These are phyloP conservation scores for Mitragyna speciosa DNA, from an alignment of 257 asterid genomes.

Conservation along the genomic window DNA sequence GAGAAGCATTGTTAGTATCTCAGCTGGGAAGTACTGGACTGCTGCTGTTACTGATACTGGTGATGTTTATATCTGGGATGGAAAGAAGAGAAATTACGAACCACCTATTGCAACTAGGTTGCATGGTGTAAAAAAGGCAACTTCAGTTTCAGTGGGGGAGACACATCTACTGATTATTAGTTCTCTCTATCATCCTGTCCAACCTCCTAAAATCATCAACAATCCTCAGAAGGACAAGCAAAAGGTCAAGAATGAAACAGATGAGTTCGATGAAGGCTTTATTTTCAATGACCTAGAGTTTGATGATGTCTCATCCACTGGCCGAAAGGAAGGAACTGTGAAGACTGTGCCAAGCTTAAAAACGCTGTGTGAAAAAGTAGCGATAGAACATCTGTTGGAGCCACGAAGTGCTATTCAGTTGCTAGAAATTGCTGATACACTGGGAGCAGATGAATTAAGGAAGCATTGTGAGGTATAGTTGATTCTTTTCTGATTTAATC, in stretches of 20 bases:
- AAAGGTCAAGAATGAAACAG: slow-evolving; percentile 41
- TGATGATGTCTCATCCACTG: slow-evolving; percentile 32
- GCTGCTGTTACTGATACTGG: slow-evolving; percentile 89
- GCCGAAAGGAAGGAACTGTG: slow-evolving; percentile 36
- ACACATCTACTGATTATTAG: slow-evolving; percentile 74
- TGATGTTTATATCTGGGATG: slow-evolving; percentile 92
- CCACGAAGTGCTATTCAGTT: slow-evolving; percentile 80
- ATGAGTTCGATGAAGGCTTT: slow-evolving; percentile 64
- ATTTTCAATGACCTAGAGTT: slow-evolving; percentile 63
- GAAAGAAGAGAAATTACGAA: slow-evolving; percentile 56
- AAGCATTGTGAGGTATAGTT: slow-evolving; percentile 66
- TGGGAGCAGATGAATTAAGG: slow-evolving; percentile 79
- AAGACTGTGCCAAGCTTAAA: slow-evolving; percentile 67
- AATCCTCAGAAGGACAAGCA: slow-evolving; percentile 30
- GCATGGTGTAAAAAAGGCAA: slow-evolving; percentile 92
- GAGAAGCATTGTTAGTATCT: slow-evolving; percentile 56
- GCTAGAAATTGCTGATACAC: slow-evolving; percentile 87
- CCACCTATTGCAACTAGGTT: slow-evolving; percentile 63
- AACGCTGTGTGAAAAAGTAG: slow-evolving; percentile 78
- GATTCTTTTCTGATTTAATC: slow-evolving; percentile 2
- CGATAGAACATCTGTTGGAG: slow-evolving; percentile 86
- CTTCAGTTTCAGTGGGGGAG: slow-evolving; percentile 93
- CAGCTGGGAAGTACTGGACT: slow-evolving; percentile 96
- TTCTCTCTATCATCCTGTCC: slow-evolving; percentile 86
- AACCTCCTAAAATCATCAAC: slow-evolving; percentile 33